These are phyloP conservation scores for Skeletonema marinoi DNA, from an alignment of 108 stramenopile species.

Conservation along the genomic window DNA sequence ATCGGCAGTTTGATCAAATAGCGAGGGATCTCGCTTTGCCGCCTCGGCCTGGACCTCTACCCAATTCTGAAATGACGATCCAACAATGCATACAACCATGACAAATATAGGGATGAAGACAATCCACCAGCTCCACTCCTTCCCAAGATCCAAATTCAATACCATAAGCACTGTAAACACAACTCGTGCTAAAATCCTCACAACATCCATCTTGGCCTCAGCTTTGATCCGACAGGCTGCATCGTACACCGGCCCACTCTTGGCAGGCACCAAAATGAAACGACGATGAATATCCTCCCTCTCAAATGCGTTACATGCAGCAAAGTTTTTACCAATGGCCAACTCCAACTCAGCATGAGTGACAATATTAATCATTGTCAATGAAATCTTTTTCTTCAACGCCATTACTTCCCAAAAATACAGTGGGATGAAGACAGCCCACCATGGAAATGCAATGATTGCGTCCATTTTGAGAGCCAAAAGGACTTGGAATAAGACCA, in stretches of 20 bases:
- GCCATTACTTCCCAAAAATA: conserved; percentile 77
- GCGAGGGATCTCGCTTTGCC: conserved; percentile 62
- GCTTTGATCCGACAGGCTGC: conserved; percentile 60
- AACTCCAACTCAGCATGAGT: conserved; percentile 81
- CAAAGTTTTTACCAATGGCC: conserved; percentile 74
- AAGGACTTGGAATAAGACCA: conserved; percentile 73
- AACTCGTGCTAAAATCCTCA: conserved; percentile 60
- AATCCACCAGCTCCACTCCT: conserved; percentile 87
- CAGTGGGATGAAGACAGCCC: conserved; percentile 72
- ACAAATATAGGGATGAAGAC: conserved; percentile 81
- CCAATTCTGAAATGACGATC: conserved; percentile 64
- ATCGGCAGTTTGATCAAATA: conserved; percentile 42
- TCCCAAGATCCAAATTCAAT: conserved; percentile 59
- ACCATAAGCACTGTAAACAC: conserved; percentile 65
- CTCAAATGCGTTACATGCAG: conserved; percentile 71
- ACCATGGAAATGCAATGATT: conserved; percentile 52
- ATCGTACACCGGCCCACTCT: conserved; percentile 60
- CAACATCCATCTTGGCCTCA: conserved; percentile 69
- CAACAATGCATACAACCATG: conserved; percentile 58
- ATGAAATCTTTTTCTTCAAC: conserved; percentile 61
- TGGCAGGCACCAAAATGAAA: conserved; percentile 77
- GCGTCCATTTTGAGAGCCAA: conserved; percentile 68
- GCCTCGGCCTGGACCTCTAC: conserved; percentile 63
- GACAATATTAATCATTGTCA: conserved; percentile 68
- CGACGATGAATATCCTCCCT: conserved; percentile 66